A percentile compares a stretch with the other conserved stretches of the same genome.
Evolutionary conservation across 202 grass and related monocot species (phyloP).

Genomic region (Panicum hallii): DNA sequence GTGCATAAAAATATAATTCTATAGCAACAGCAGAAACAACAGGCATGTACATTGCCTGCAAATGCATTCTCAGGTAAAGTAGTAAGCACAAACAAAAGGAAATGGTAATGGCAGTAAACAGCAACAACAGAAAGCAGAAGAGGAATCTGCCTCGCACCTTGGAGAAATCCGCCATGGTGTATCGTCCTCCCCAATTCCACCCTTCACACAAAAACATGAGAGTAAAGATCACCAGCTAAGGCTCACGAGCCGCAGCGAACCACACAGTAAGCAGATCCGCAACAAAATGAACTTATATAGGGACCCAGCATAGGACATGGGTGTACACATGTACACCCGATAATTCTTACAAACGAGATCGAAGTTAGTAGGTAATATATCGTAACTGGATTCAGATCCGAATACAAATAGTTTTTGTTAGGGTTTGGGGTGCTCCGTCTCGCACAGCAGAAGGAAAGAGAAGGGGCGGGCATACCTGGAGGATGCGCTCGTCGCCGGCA

Average conservation of each 20-base stretch:
- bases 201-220: neutral
- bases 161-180: conserved; percentile 53
- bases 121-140: neutral
- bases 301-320: no score
- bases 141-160: conserved; percentile 36
- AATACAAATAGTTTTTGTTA: no score
- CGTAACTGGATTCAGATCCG: no score
- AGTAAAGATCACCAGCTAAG: conserved; percentile 26
- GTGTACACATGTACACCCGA: no score
- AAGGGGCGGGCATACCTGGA: no score
- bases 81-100: neutral
- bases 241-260: neutral
- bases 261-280: conserved; percentile 7
- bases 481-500: no score
- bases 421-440: no score
- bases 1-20: neutral
- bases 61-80: neutral
- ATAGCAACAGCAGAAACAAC: conserved; percentile 8
- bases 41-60: neutral
- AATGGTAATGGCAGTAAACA: neutral
- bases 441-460: no score
- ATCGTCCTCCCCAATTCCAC: neutral
- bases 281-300: neutral
- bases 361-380: no score
- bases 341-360: no score